Conservation (phyloP, 176 grass and related monocot genomes). For the Echinochloa phyllopogon region DNA sequence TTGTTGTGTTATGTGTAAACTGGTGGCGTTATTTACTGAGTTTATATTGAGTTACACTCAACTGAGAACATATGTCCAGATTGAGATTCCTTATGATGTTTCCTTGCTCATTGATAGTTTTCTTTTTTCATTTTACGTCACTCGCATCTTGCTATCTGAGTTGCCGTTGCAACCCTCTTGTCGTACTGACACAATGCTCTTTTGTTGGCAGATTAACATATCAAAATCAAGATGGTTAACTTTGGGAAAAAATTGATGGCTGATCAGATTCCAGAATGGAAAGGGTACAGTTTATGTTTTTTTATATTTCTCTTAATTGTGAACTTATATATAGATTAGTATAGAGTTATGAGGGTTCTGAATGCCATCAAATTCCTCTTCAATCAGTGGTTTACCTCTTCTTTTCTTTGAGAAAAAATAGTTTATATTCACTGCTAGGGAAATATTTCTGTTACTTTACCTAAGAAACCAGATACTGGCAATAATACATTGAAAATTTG, state of each 20-base stretch:
- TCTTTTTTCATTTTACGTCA: neutral
- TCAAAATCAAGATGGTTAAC: constrained; percentile 82
- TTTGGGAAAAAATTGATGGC: constrained; percentile 85
- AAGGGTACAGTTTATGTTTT: constrained; percentile 58
- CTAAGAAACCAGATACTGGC: constrained; percentile 14
- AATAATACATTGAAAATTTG: constrained; percentile 26
- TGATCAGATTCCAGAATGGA: constrained; percentile 80
- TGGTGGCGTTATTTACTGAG: neutral
- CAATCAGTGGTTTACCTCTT: constrained; percentile 3
- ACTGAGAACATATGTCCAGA: neutral
- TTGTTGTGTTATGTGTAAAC: neutral
- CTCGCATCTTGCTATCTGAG: neutral
- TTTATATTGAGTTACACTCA: neutral
- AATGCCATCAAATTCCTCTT: neutral
- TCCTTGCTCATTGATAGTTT: neutral
- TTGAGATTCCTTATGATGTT: neutral
- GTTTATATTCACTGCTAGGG: neutral
- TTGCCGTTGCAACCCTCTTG: too few species aligned
- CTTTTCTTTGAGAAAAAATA: neutral
- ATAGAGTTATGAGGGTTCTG: neutral
- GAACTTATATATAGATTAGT: neutral
- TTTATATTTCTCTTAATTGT: constrained; percentile 5
- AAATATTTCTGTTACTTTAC: constrained; percentile 5
- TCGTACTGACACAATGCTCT: constrained; percentile 27
- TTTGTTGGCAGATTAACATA: constrained; percentile 46